Percentiles rank a stretch among this genome's conserved stretches.
These are phyloP conservation scores for Cladosporium sphaerospermum DNA, from an alignment of 2,329 filamentous ascomycete species.

Conservation along the genomic window DNA sequence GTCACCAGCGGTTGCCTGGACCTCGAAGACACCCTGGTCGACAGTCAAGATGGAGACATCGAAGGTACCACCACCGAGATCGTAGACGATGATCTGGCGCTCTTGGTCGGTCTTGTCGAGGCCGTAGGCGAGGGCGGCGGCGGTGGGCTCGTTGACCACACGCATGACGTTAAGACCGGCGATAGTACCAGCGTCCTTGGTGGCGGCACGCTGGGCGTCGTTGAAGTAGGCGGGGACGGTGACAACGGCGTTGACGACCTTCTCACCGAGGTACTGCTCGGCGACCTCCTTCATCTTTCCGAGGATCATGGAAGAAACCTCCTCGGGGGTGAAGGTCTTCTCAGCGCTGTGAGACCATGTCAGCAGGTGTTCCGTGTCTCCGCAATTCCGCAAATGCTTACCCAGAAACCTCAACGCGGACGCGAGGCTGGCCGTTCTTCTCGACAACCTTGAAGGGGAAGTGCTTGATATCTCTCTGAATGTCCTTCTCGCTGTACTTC, in stretches of 20 bases:
- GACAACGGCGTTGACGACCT: constrained; percentile 90
- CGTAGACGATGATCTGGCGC: constrained; percentile 88
- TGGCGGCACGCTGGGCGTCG: constrained; percentile 95
- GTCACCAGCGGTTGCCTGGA: constrained; percentile 98
- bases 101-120: constrained; percentile 89
- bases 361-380: constrained; percentile 8
- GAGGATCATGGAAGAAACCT: constrained; percentile 74
- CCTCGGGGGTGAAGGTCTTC: constrained; percentile 74
- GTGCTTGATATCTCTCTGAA: constrained; percentile 93
- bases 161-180: constrained; percentile 92
- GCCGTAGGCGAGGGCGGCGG: constrained; percentile 90
- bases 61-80: constrained; percentile 97
- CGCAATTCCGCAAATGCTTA: constrained; percentile 15
- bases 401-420: constrained; percentile 66
- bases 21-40: constrained; percentile 96
- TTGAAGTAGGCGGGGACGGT: constrained; percentile 99
- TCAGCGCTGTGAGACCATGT: constrained; percentile 30
- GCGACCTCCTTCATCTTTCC: constrained; percentile 96
- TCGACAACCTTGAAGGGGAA: constrained; percentile 92
- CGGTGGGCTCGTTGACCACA: constrained; percentile 96
- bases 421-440: constrained; percentile 83
- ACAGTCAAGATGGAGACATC: constrained; percentile 98
- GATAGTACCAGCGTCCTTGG: constrained; percentile 96
- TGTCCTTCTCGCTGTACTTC: constrained; percentile 59
- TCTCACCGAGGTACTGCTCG: constrained; percentile 84